Evolutionary conservation across 202 grass and related monocot genomes (phyloP).

Genomic region (Bolboschoenoplectus hybrid): DNA sequence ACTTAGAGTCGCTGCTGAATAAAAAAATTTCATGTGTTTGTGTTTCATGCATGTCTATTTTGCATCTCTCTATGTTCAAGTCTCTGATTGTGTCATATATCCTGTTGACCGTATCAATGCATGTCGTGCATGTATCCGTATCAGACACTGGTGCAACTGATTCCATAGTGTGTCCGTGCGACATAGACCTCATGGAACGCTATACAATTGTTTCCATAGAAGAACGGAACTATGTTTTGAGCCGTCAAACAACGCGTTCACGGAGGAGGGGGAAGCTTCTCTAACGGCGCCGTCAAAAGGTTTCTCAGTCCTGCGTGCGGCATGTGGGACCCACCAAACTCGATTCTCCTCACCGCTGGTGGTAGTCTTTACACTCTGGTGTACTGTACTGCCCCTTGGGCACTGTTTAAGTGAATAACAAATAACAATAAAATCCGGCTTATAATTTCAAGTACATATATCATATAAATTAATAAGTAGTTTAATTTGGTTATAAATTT

Average conservation of each 20-base stretch:
- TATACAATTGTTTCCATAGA: not conserved
- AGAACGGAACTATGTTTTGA: not conserved
- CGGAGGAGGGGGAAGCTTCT: conserved; percentile 36
- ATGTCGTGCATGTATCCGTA: no score
- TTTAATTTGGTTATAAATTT: not conserved
- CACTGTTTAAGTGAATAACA: not conserved
- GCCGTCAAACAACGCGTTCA: not conserved
- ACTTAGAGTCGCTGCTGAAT: no score
- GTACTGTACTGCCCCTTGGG: not conserved
- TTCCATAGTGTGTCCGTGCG: no score
- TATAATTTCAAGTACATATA: not conserved
- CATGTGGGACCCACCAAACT: not conserved
- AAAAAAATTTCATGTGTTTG: no score
- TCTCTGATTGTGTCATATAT: no score
- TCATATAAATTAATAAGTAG: no score
- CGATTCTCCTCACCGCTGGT: not conserved
- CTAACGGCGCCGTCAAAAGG: conserved; percentile 41
- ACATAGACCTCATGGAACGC: not conserved
- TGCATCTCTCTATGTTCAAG: no score
- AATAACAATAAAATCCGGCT: not conserved
- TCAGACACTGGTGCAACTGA: no score
- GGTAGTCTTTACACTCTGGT: not conserved
- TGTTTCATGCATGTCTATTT: no score
- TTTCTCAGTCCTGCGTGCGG: not conserved
- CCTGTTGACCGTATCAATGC: no score